Percentiles rank a stretch among this genome's conserved stretches.
Evolutionary conservation across 2,329 filamentous ascomycete species (phyloP).

Genomic region (Aspergillus fischeri): DNA sequence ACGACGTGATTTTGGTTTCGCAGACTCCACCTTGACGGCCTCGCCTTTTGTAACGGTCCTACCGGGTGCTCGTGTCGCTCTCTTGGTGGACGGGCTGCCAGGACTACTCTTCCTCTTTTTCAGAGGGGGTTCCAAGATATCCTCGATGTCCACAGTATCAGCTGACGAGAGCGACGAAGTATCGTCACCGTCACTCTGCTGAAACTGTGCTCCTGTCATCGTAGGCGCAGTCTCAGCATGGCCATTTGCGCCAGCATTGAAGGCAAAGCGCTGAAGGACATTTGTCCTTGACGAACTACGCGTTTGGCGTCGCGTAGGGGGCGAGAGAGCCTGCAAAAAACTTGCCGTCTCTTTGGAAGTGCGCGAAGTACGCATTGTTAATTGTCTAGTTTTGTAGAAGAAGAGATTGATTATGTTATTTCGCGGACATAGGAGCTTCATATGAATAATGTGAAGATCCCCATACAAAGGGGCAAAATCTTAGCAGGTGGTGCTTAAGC

Average conservation of each 20-base stretch:
- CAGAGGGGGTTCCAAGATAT: conserved; percentile 40
- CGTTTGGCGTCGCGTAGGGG: conserved; percentile 40
- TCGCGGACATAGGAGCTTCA: conserved; percentile 10
- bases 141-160: conserved; percentile 55
- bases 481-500: not conserved
- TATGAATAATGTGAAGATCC: conserved; percentile 11
- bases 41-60: conserved; percentile 6
- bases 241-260: conserved; percentile 13
- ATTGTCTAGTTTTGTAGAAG: not conserved
- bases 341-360: conserved; percentile 57
- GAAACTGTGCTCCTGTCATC: not conserved
- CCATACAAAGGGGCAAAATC: not conserved
- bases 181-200: conserved; percentile 19
- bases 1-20: conserved; percentile 29
- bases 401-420: not conserved
- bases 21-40: not conserved
- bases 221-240: conserved; percentile 25
- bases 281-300: conserved; percentile 36
- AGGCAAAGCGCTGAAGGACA: conserved; percentile 25
- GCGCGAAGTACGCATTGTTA: conserved; percentile 54
- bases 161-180: conserved; percentile 34
- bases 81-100: conserved; percentile 22
- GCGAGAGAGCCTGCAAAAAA: conserved; percentile 48
- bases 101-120: conserved; percentile 49
- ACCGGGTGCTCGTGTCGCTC: conserved; percentile 13